These are phyloP conservation scores for Dalbergia cochinchinensis DNA, from an alignment of 306 rosid genomes.

Conservation along the genomic window DNA sequence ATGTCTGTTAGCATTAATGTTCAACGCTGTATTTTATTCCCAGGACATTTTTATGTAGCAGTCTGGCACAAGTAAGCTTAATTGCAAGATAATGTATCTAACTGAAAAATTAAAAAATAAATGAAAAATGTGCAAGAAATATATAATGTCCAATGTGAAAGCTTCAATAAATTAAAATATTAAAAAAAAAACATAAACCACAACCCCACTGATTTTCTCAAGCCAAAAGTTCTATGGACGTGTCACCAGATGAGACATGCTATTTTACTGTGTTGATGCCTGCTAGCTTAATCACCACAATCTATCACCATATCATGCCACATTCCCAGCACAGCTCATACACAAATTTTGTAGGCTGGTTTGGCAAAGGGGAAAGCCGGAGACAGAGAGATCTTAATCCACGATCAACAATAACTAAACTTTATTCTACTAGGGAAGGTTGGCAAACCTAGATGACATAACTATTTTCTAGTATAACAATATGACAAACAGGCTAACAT, in stretches of 20 bases:
- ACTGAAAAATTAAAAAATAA: constrained; percentile 14
- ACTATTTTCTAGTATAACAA: constrained; percentile 27
- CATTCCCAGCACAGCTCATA: constrained; percentile 22
- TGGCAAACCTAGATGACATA: neutral
- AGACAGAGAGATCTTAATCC: constrained; percentile 8
- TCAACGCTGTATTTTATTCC: neutral
- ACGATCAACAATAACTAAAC: neutral
- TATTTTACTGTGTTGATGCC: constrained; percentile 18
- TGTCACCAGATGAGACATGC: constrained; percentile 15
- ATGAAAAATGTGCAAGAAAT: constrained; percentile 5
- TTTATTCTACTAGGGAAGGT: neutral
- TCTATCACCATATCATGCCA: constrained; percentile 20
- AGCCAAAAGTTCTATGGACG: constrained; percentile 20
- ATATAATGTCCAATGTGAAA: constrained; percentile 2
- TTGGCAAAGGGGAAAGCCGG: constrained; percentile 15
- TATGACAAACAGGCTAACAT: neutral
- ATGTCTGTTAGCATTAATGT: constrained; percentile 17
- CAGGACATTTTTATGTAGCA: neutral
- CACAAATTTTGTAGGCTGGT: constrained; percentile 30
- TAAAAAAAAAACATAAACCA: constrained; percentile 16
- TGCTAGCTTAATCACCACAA: constrained; percentile 39
- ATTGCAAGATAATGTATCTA: neutral
- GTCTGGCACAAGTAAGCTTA: neutral
- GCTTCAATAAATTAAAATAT: constrained; percentile 21
- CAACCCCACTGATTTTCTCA: constrained; percentile 12